These are phyloP conservation scores for Colletotrichum graminicola DNA, from an alignment of 2,329 filamentous ascomycete genomes.

Conservation along the genomic window DNA sequence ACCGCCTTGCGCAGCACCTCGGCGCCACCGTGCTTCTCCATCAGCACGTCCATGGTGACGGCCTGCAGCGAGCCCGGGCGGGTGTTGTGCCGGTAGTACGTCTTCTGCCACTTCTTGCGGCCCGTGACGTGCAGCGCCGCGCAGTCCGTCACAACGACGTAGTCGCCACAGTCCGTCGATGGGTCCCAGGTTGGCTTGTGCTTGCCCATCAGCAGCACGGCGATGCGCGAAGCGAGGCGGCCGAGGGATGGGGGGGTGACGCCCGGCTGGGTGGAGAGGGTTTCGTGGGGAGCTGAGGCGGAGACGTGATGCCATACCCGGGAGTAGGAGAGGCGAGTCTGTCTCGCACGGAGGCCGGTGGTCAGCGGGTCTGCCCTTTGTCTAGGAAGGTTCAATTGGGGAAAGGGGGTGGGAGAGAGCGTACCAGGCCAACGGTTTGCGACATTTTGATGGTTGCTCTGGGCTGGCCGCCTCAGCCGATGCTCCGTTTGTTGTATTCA, in stretches of 20 bases:
- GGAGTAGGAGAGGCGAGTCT: conserved; percentile 97
- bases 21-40: conserved; percentile 92
- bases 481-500: not conserved
- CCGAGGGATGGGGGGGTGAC: conserved; percentile 84
- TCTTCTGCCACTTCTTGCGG: conserved; percentile 93
- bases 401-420: conserved; percentile 39
- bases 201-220: conserved; percentile 93
- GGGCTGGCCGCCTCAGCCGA: conserved; percentile 36
- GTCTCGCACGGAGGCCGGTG: conserved; percentile 11
- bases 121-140: conserved; percentile 88
- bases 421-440: conserved; percentile 81
- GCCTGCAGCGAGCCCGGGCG: conserved; percentile 86
- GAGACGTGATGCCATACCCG: conserved; percentile 92
- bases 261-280: conserved; percentile 68
- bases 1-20: conserved; percentile 94
- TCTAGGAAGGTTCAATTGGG: conserved; percentile 16
- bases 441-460: conserved; percentile 70
- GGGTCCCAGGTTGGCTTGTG: conserved; percentile 99
- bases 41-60: conserved; percentile 95
- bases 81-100: conserved; percentile 95
- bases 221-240: conserved; percentile 89
- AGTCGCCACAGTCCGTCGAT: conserved; percentile 98
- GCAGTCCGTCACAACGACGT: conserved; percentile 94
- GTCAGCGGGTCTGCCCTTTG: not conserved
- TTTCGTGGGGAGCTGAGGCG: conserved; percentile 75